phyloP scores from a whole-genome alignment of 208 protist genomes.

The Angomonas deanei region DNA sequence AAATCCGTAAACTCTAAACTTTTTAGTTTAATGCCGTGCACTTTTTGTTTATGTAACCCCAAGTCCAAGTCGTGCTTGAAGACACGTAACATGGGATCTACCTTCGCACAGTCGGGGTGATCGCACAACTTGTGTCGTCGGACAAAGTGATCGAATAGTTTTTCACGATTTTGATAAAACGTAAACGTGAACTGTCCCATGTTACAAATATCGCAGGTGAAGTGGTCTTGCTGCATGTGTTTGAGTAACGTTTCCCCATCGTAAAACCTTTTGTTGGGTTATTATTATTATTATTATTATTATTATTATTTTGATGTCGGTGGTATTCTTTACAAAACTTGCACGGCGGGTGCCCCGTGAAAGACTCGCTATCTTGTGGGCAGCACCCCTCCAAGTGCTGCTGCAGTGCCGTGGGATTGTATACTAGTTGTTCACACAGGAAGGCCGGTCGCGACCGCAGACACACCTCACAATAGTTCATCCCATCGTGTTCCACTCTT shows the following conservation, averaged over 20 bases:
- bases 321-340: slow-evolving; percentile 53
- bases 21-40: slow-evolving; percentile 28
- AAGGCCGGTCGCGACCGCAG: slow-evolving; percentile 65
- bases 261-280: slow-evolving; percentile 31
- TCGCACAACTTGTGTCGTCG: slow-evolving; percentile 78
- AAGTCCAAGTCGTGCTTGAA: slow-evolving; percentile 82
- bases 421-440: slow-evolving; percentile 81
- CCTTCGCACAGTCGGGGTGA: slow-evolving; percentile 62
- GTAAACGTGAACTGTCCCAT: slow-evolving; percentile 75
- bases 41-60: slow-evolving; percentile 69
- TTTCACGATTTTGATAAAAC: slow-evolving; percentile 72
- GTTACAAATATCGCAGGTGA: slow-evolving; percentile 87
- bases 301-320: not conserved
- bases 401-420: slow-evolving; percentile 32
- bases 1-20: not conserved
- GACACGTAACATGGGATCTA: slow-evolving; percentile 79
- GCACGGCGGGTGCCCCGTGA: slow-evolving; percentile 82
- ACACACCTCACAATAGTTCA: slow-evolving; percentile 75
- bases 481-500: slow-evolving; percentile 38
- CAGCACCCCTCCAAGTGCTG: slow-evolving; percentile 63
- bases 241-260: slow-evolving; percentile 77
- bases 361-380: slow-evolving; percentile 47
- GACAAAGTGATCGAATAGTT: slow-evolving; percentile 75
- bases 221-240: slow-evolving; percentile 88
- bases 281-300: not conserved